Conservation (phyloP, 495 filamentous ascomycete species). For the Hypoxylon rickii region DNA sequence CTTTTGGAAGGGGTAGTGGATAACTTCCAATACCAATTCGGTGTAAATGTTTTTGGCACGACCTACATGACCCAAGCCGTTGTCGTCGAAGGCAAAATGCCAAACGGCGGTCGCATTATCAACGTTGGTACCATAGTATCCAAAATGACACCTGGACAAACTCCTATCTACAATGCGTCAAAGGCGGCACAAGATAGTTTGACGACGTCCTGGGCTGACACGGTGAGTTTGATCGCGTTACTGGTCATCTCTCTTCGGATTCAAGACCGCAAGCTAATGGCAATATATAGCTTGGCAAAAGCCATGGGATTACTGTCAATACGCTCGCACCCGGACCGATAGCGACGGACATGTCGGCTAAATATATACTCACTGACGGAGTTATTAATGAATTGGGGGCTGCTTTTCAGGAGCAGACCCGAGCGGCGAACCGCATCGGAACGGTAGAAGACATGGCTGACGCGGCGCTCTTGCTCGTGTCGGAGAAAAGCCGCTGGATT, state of each 20-base stretch:
- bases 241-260: too few relatives aligned
- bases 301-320: conserved; percentile 34
- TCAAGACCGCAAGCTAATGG: background rate
- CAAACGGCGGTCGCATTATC: conserved; percentile 45
- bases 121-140: conserved; percentile 31
- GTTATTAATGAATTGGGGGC: too few relatives aligned
- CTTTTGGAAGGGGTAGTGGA: too few relatives aligned
- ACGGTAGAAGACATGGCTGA: conserved; percentile 50
- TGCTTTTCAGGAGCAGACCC: conserved; percentile 13
- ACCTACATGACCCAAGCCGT: conserved; percentile 42
- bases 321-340: conserved; percentile 25
- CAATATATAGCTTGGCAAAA: conserved; percentile 9
- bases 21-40: too few relatives aligned
- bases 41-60: too few relatives aligned
- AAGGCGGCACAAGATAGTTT: conserved; percentile 32
- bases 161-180: conserved; percentile 21
- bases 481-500: conserved; percentile 53
- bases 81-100: conserved; percentile 41
- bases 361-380: conserved; percentile 6
- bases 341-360: conserved; percentile 23
- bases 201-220: conserved; percentile 26
- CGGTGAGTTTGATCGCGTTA: too few relatives aligned
- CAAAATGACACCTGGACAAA: conserved; percentile 11
- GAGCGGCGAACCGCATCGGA: conserved; percentile 40
- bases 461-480: conserved; percentile 49